phyloP scores from a whole-genome alignment of 495 filamentous ascomycete genomes.

The Saxispiralis lemnorum region DNA sequence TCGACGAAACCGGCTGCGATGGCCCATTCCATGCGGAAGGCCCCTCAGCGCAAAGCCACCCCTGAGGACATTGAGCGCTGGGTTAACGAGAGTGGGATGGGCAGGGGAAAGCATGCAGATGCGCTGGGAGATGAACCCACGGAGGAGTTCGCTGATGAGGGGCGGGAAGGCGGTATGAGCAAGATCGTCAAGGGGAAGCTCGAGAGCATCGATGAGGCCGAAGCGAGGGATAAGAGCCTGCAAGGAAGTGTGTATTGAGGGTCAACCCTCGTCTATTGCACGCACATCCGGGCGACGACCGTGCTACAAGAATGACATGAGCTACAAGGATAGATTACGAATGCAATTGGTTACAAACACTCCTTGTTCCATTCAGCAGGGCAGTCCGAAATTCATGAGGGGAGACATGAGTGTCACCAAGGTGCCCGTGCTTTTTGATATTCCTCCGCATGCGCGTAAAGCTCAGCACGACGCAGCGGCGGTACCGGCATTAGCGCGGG shows the following conservation, averaged over 20 bases:
- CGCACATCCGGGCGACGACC: too few relatives aligned
- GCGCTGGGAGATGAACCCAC: conserved; percentile 23
- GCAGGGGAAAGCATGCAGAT: conserved; percentile 22
- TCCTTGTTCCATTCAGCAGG: too few relatives aligned
- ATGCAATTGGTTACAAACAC: too few relatives aligned
- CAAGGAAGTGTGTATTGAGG: conserved; percentile 14
- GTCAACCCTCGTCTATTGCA: too few relatives aligned
- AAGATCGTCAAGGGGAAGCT: background rate
- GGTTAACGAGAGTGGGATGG: conserved; percentile 25
- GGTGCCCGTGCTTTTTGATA: too few relatives aligned
- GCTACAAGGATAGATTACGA: too few relatives aligned
- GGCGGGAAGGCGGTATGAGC: conserved; percentile 5
- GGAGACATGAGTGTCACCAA: too few relatives aligned
- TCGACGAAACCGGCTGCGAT: conserved; percentile 1
- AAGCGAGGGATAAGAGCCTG: conserved; percentile 12
- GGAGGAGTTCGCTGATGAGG: conserved; percentile 8
- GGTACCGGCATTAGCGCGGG: too few relatives aligned
- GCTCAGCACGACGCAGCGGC: too few relatives aligned
- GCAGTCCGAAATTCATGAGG: too few relatives aligned
- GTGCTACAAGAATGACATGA: too few relatives aligned
- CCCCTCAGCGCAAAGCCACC: conserved; percentile 10
- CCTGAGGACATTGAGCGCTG: conserved; percentile 19
- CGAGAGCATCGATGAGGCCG: conserved; percentile 7
- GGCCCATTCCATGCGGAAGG: conserved; percentile 1
- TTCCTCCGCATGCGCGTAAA: too few relatives aligned